Evolutionary conservation across 345 rosid species (phyloP).

Genomic region (Isatis tinctoria): DNA sequence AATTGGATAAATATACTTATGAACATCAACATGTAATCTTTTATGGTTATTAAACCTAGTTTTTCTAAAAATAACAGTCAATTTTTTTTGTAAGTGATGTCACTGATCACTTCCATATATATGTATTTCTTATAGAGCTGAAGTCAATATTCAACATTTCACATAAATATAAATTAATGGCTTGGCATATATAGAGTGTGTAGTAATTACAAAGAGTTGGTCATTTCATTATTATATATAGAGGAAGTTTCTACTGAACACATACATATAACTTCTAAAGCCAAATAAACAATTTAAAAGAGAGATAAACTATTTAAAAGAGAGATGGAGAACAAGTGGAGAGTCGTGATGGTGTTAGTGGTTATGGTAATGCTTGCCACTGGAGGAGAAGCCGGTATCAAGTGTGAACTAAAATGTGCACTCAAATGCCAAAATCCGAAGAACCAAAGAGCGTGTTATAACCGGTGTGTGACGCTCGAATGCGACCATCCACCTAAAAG

Average conservation of each 20-base stretch:
- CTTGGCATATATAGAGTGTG: not conserved
- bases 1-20: too few species aligned
- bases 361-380: not conserved
- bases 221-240: too few species aligned
- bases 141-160: not conserved
- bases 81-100: too few species aligned
- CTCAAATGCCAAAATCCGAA: not conserved
- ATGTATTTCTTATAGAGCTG: too few species aligned
- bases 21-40: too few species aligned
- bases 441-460: not conserved
- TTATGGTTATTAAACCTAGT: too few species aligned
- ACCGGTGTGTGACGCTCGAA: not conserved
- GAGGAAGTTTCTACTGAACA: not conserved
- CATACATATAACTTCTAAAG: not conserved
- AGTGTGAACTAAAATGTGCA: not conserved
- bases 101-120: too few species aligned
- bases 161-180: not conserved
- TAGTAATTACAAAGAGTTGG: too few species aligned
- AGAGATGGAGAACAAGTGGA: slow-evolving; percentile 11
- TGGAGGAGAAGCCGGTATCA: not conserved
- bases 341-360: not conserved
- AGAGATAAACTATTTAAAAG: too few species aligned
- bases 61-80: too few species aligned
- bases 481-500: not conserved
- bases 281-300: not conserved